phyloP scores from a whole-genome alignment of 805 yeast genomes.

The Wickerhamiella spandovensis region DNA sequence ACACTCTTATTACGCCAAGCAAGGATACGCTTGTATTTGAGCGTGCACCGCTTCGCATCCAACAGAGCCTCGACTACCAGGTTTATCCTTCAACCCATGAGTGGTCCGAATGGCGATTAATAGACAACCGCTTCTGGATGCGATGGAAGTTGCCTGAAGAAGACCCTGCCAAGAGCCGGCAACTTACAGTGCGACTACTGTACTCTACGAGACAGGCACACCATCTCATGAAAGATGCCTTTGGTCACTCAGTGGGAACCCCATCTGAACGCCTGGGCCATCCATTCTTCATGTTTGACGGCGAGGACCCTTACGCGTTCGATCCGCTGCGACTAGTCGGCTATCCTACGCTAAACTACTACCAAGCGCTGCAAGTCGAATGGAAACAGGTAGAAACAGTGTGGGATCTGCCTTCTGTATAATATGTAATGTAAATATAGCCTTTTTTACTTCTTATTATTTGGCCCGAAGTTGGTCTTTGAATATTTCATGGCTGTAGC shows the following conservation, averaged over 20 bases:
- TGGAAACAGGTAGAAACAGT: not conserved
- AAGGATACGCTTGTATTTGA: not conserved
- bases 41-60: conserved; percentile 6
- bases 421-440: too few relatives aligned
- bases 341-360: conserved; percentile 12
- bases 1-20: conserved; percentile 3
- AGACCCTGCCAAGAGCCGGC: not conserved
- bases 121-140: conserved; percentile 16
- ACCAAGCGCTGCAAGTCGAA: conserved; percentile 7
- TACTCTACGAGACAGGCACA: not conserved
- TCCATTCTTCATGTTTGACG: conserved; percentile 14
- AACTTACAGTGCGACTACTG: not conserved
- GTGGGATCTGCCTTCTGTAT: not conserved
- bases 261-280: conserved; percentile 4
- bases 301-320: conserved; percentile 2
- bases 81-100: conserved; percentile 5
- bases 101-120: conserved; percentile 14
- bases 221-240: not conserved
- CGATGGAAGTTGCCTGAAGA: conserved; percentile 11
- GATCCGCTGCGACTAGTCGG: conserved; percentile 9
- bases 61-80: conserved; percentile 1
- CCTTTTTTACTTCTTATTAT: too few relatives aligned
- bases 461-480: too few relatives aligned
- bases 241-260: not conserved
- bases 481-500: too few relatives aligned